Conservation (phyloP, 768 basidiomycete species). For the Daedalea quercina region DNA sequence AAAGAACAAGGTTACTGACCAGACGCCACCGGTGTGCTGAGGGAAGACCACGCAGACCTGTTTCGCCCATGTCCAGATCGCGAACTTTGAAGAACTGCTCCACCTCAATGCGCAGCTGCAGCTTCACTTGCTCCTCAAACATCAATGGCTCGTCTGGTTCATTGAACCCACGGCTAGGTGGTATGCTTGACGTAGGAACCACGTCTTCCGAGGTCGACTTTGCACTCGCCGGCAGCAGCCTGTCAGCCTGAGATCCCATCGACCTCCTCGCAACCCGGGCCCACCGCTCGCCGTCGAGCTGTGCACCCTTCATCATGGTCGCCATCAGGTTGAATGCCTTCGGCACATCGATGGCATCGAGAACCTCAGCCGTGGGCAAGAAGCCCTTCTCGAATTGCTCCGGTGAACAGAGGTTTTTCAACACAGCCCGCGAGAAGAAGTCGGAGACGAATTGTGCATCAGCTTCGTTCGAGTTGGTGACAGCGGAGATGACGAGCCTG, state of each 20-base stretch:
- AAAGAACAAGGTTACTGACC: slow-evolving; percentile 64
- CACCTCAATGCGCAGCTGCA: slow-evolving; percentile 72
- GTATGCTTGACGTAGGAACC: too few species aligned
- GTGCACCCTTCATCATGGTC: slow-evolving; percentile 63
- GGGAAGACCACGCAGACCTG: slow-evolving; percentile 74
- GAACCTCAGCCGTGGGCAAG: slow-evolving; percentile 55
- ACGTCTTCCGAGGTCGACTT: too few species aligned
- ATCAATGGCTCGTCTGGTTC: slow-evolving; percentile 35
- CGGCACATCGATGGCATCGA: slow-evolving; percentile 91
- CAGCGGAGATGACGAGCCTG: slow-evolving; percentile 55
- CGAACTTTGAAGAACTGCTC: slow-evolving; percentile 86
- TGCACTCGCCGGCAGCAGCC: slow-evolving; percentile 49
- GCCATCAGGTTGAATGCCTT: slow-evolving; percentile 75
- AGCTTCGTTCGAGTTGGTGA: slow-evolving; percentile 75
- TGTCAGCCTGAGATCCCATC: slow-evolving; percentile 47
- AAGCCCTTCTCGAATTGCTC: slow-evolving; percentile 74
- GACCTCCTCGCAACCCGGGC: slow-evolving; percentile 55
- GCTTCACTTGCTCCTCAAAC: slow-evolving; percentile 58
- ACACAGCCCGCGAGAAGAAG: slow-evolving; percentile 58
- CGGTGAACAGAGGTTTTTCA: slow-evolving; percentile 51
- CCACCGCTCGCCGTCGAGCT: slow-evolving; percentile 51
- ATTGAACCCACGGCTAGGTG: too few species aligned
- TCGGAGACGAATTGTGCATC: slow-evolving; percentile 76
- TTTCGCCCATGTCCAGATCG: slow-evolving; percentile 80
- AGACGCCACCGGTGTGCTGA: slow-evolving; percentile 53